A percentile compares a stretch with the other conserved stretches of the same genome.
These are phyloP conservation scores for Aphanomyces euteiches DNA, from an alignment of 352 stramenopile genomes.

Conservation along the genomic window DNA sequence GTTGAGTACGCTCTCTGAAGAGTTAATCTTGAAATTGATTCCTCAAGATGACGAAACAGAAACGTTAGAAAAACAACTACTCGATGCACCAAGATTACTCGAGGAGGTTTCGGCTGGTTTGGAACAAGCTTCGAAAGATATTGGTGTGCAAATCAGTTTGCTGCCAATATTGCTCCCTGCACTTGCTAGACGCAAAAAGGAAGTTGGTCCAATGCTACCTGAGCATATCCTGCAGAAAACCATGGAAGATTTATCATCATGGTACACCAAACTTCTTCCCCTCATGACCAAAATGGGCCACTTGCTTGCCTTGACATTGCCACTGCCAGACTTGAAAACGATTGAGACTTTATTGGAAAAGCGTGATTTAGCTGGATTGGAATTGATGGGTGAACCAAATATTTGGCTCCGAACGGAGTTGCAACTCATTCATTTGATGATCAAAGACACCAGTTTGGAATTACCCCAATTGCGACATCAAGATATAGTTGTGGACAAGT, in stretches of 20 bases:
- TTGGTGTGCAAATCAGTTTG: constrained; percentile 27
- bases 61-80: constrained; percentile 7
- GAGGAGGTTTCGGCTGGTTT: constrained; percentile 5
- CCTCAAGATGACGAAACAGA: constrained; percentile 6
- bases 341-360: constrained; percentile 6
- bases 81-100: constrained; percentile 14
- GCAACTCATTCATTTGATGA: constrained; percentile 14
- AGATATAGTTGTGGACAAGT: neutral
- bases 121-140: constrained; percentile 5
- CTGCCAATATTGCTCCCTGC: constrained; percentile 20
- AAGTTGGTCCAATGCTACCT: neutral
- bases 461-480: neutral
- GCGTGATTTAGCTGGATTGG: constrained; percentile 1
- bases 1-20: neutral
- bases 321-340: constrained; percentile 17
- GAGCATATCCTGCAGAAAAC: constrained; percentile 18
- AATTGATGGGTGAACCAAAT: neutral
- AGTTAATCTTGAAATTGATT: constrained; percentile 1
- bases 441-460: constrained; percentile 19
- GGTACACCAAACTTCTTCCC: constrained; percentile 16
- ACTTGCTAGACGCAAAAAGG: constrained; percentile 11
- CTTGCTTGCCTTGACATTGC: constrained; percentile 21
- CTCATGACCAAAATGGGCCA: constrained; percentile 29
- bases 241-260: constrained; percentile 9
- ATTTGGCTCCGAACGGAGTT: constrained; percentile 20